These are phyloP conservation scores for Penicillium subrubescens DNA, from an alignment of 495 filamentous ascomycete species.

Conservation along the genomic window DNA sequence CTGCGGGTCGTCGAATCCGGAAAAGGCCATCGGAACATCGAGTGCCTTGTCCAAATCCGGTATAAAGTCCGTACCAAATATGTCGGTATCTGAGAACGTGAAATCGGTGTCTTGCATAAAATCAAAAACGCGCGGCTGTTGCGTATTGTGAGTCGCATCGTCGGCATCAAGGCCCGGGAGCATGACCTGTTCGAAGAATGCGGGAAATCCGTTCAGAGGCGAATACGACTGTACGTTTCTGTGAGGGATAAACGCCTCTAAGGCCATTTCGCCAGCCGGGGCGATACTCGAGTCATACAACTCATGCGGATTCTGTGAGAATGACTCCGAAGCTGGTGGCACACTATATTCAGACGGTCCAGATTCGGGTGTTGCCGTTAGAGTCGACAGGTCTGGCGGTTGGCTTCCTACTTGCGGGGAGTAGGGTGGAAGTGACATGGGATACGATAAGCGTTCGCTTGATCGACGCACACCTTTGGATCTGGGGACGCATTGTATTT, in stretches of 20 bases:
- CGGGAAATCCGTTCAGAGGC: slow-evolving; percentile 20
- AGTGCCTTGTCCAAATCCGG: slow-evolving; percentile 27
- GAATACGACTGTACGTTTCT: not conserved
- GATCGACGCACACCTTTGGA: not conserved
- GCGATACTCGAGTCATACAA: slow-evolving; percentile 4
- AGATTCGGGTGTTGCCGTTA: slow-evolving; percentile 14
- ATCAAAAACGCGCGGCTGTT: slow-evolving; percentile 33
- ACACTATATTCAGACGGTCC: slow-evolving; percentile 10
- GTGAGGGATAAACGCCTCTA: slow-evolving; percentile 3
- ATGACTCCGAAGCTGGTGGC: slow-evolving; percentile 1
- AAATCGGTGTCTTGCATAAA: slow-evolving; percentile 31
- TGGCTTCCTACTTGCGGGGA: not conserved
- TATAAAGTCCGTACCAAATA: slow-evolving; percentile 28
- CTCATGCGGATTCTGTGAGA: slow-evolving; percentile 8
- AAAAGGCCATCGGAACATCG: slow-evolving; percentile 10
- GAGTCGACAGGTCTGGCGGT: not conserved
- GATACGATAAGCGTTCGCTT: not conserved
- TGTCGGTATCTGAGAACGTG: slow-evolving; percentile 13
- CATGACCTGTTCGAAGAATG: slow-evolving; percentile 36
- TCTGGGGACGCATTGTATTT: slow-evolving; percentile 14
- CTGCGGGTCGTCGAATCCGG: slow-evolving; percentile 9
- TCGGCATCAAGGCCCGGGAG: slow-evolving; percentile 9
- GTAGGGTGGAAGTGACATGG: not conserved
- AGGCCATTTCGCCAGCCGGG: not conserved
- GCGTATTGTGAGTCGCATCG: slow-evolving; percentile 6